Evolutionary conservation across 305 asterid genomes (phyloP).

Genomic region (Stenogyne calaminthoides): DNA sequence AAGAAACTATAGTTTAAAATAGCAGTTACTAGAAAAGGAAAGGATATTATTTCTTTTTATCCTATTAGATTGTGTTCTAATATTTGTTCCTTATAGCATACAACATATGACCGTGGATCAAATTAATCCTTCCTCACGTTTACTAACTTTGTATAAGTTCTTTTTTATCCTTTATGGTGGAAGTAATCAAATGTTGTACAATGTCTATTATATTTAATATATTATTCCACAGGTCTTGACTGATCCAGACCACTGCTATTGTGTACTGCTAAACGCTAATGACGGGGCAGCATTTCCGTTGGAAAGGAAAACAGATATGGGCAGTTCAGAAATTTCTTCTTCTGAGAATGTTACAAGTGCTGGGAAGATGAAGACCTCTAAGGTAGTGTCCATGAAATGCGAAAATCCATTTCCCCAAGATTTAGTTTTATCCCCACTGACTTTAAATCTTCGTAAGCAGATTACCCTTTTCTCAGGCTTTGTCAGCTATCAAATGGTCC

Average conservation of each 20-base stretch:
- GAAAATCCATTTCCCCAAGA: conserved; percentile 3
- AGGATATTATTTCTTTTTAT: not conserved
- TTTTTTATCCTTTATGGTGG: not conserved
- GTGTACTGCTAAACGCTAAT: conserved; percentile 88
- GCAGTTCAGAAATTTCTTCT: conserved; percentile 46
- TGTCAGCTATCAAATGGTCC: conserved; percentile 91
- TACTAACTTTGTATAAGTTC: not conserved
- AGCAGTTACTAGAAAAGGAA: not conserved
- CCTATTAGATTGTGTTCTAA: not conserved
- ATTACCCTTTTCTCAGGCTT: conserved; percentile 89
- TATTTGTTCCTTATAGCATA: not conserved
- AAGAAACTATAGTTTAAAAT: not conserved
- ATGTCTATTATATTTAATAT: conserved; percentile 20
- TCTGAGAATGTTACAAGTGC: conserved; percentile 45
- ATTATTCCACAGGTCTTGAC: conserved; percentile 74
- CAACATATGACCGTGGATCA: not conserved
- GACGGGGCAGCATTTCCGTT: conserved; percentile 86
- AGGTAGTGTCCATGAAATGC: conserved; percentile 48
- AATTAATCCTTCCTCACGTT: too few relatives aligned
- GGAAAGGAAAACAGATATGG: conserved; percentile 43
- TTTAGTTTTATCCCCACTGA: conserved; percentile 11
- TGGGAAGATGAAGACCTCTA: conserved; percentile 61
- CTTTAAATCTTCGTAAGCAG: conserved; percentile 44
- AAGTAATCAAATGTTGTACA: conserved; percentile 12
- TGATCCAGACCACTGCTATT: conserved; percentile 94